A percentile compares a stretch with the other conserved stretches of the same genome.
Evolutionary conservation across 441 rosid species (phyloP).

Genomic region (Erysimum cheiri): DNA sequence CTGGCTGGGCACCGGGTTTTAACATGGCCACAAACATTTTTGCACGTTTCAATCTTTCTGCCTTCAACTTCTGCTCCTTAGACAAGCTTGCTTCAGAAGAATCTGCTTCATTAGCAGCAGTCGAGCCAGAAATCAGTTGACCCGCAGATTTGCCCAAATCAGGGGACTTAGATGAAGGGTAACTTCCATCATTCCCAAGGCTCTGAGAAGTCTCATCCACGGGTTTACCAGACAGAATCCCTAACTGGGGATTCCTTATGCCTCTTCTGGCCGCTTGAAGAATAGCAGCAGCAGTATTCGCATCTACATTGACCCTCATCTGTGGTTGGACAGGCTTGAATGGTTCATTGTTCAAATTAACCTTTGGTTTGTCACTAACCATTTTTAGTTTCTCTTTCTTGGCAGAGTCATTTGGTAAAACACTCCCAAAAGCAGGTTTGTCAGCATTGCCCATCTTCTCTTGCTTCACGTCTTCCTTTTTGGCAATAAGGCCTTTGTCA

Average conservation of each 20-base stretch:
- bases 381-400: constrained; percentile 83
- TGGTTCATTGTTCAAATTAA: constrained; percentile 60
- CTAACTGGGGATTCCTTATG: constrained; percentile 73
- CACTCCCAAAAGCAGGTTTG: constrained; percentile 50
- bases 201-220: constrained; percentile 49
- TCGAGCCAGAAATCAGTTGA: constrained; percentile 49
- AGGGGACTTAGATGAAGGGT: constrained; percentile 44
- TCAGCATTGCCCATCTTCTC: constrained; percentile 54
- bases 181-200: constrained; percentile 50
- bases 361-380: constrained; percentile 72
- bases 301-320: constrained; percentile 71
- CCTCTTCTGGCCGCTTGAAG: constrained; percentile 94
- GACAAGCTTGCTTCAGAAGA: constrained; percentile 68
- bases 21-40: constrained; percentile 90
- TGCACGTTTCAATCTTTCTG: constrained; percentile 94
- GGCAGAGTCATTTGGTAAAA: constrained; percentile 63
- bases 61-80: constrained; percentile 83
- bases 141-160: constrained; percentile 44
- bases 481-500: constrained; percentile 48
- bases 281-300: constrained; percentile 88
- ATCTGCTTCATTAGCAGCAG: constrained; percentile 70
- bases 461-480: constrained; percentile 60
- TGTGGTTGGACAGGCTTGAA: constrained; percentile 58
- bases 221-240: constrained; percentile 50
- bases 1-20: constrained; percentile 60